Conservation (phyloP, 768 basidiomycete genomes). For the Exidia glandulosa region DNA sequence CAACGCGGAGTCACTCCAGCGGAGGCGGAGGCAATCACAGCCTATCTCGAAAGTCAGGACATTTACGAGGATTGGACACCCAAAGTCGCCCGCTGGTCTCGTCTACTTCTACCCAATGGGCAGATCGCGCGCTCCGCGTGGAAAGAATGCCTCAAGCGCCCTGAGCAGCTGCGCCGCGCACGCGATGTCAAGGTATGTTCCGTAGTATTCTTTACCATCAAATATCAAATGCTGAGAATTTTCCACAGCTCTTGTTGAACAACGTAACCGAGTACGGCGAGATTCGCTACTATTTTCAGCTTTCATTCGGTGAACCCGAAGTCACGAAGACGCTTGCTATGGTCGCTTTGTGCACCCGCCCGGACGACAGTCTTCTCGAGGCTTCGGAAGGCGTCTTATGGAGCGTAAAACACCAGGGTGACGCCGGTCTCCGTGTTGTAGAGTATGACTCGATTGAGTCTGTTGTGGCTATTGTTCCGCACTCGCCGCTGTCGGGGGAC, state of each 20-base stretch:
- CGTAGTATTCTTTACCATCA: neutral
- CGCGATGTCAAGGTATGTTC: conserved; percentile 23
- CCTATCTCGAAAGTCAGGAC: neutral
- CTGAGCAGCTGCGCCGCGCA: conserved; percentile 15
- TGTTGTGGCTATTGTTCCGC: neutral
- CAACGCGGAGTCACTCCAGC: neutral
- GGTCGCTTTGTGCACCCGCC: neutral
- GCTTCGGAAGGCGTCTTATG: neutral
- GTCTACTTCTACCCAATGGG: conserved; percentile 25
- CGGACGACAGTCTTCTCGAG: neutral
- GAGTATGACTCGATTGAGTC: neutral
- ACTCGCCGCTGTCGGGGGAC: neutral
- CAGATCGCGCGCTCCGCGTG: conserved; percentile 24
- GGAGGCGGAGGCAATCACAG: neutral
- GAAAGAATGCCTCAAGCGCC: conserved; percentile 15
- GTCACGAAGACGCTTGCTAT: neutral
- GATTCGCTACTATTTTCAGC: conserved; percentile 8
- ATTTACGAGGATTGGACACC: neutral
- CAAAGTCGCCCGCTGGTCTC: conserved; percentile 18
- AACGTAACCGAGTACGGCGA: conserved; percentile 4
- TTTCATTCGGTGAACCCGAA: neutral
- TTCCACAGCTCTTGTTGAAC: neutral
- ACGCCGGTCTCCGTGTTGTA: neutral
- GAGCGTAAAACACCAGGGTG: neutral
- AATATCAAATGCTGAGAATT: neutral